Percentiles rank a stretch among this genome's conserved stretches.
Conservation (phyloP, 106 monocot genomes). For the Vanilla planifolia region DNA sequence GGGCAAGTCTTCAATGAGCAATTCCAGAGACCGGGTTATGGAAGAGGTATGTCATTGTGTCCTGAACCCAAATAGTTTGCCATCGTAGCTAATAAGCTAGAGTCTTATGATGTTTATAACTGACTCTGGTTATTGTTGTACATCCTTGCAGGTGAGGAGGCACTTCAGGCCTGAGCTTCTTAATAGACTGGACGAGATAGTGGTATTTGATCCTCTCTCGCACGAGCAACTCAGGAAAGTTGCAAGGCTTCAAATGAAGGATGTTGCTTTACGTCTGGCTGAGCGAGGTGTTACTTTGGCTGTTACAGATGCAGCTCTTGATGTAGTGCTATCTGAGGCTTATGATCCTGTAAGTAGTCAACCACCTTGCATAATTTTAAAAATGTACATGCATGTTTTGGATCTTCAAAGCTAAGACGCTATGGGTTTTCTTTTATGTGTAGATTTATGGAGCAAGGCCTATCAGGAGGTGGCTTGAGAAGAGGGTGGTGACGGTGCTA, state of each 20-base stretch:
- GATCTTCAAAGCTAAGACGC: neutral
- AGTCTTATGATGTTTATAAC: too few species aligned
- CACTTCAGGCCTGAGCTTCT: constrained; percentile 69
- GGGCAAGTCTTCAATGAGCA: constrained; percentile 45
- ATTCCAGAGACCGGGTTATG: constrained; percentile 41
- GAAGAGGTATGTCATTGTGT: constrained; percentile 27
- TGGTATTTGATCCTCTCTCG: constrained; percentile 68
- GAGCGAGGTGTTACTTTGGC: constrained; percentile 54
- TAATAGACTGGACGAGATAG: constrained; percentile 63
- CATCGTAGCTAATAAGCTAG: too few species aligned
- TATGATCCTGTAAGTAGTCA: constrained; percentile 52
- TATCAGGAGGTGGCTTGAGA: constrained; percentile 78
- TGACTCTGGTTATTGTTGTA: neutral
- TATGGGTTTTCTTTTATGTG: neutral
- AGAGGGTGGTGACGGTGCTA: constrained; percentile 68
- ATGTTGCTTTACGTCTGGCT: constrained; percentile 49
- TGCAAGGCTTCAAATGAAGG: constrained; percentile 63
- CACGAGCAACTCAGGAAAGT: constrained; percentile 69
- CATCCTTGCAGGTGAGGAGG: constrained; percentile 31
- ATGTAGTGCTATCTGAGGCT: constrained; percentile 49
- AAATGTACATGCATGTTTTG: neutral
- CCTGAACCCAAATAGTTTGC: too few species aligned
- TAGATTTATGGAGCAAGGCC: constrained; percentile 72
- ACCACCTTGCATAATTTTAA: neutral
- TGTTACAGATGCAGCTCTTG: constrained; percentile 56